Evolutionary conservation across 805 yeast species (phyloP).

Genomic region (Nakazawaea ernobii): DNA sequence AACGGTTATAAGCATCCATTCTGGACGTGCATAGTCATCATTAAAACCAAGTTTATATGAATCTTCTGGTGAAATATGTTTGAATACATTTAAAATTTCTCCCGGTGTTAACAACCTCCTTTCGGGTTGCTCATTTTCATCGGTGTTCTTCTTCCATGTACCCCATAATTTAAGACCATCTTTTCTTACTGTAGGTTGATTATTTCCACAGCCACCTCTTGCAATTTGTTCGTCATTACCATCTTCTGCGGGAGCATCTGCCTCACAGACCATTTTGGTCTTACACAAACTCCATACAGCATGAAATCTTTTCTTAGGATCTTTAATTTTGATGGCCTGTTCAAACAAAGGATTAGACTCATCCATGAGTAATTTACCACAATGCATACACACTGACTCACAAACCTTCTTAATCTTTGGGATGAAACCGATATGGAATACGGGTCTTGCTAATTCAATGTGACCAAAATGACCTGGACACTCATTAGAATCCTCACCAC

Average conservation of each 20-base stretch:
- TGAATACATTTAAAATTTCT: conserved; percentile 87
- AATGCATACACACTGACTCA: conserved; percentile 97
- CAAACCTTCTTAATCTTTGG: conserved; percentile 91
- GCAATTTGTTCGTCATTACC: conserved; percentile 38
- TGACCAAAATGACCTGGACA: conserved; percentile 99
- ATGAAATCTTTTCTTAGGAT: conserved; percentile 92
- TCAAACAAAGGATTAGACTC: conserved; percentile 80
- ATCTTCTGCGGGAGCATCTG: conserved; percentile 67
- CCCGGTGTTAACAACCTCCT: conserved; percentile 81
- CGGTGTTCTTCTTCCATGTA: conserved; percentile 84
- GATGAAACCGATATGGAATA: conserved; percentile 93
- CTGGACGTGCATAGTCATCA: conserved; percentile 97
- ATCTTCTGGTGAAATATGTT: conserved; percentile 84
- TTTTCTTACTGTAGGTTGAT: conserved; percentile 92
- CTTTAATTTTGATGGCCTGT: conserved; percentile 81
- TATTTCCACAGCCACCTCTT: conserved; percentile 98
- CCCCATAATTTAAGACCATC: conserved; percentile 97
- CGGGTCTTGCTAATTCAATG: conserved; percentile 96
- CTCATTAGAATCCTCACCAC: conserved; percentile 99
- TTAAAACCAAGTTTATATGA: conserved; percentile 79
- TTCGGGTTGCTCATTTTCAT: conserved; percentile 89
- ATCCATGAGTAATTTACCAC: conserved; percentile 90
- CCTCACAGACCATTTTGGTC: conserved; percentile 92
- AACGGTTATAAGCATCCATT: conserved; percentile 97
- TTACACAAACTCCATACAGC: conserved; percentile 95